Base-by-base conservation (phyloP, 2,329 filamentous ascomycete species). In the Pseudogymnoascus sp. region DNA sequence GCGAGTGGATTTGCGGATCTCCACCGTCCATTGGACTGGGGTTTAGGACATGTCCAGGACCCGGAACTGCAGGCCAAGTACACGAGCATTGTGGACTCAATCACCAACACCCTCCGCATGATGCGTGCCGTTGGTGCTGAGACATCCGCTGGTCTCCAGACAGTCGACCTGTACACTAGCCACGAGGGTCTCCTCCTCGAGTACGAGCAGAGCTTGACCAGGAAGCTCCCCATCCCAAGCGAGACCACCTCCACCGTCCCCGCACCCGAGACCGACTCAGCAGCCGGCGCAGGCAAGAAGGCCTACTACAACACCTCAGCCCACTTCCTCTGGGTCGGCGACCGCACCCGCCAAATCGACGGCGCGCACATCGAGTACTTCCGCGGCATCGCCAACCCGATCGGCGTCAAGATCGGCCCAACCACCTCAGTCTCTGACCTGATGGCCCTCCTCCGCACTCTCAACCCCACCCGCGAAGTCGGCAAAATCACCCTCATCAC, bases 291-390 rank as follows among this genome's bases (percentile, higher is more conserved):
- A 33, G 65, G 69, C 41, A 69, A 69, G 61, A 84, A 83, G 70
- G 85, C 87, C 70, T 95, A 90, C 82, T 97, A 95, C 78, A 89
- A 96, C 75, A 97, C 93, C 0, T 96, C 91, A 4, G 90, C 91
- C 0, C 94, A 99, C 73, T 97, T 99, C 78, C 83, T 99, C 73
- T 99, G 94, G 94, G 95, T 99, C 69, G 94, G 94, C 61, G 94
- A 99, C 75, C 89, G 94, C 66, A 99, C 94, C 1, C 85, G 94
- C 54, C 93, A 97, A 75, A 84, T 97, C 50, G 89, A 94, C 71
- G 90, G 93, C 68, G 93, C 89, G 0, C 94, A 99, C 74, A 89
- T 99, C 64, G 94, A 99, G 76, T 99, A 95, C 80, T 96, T 97
- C 82, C 88, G 94, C 50, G 94, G 94, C 63, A 88, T 99, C 67